Percentiles rank a stretch among this genome's conserved stretches.
phyloP scores from a whole-genome alignment of 1,139 yeast genomes.

The Yarrowia galli region DNA sequence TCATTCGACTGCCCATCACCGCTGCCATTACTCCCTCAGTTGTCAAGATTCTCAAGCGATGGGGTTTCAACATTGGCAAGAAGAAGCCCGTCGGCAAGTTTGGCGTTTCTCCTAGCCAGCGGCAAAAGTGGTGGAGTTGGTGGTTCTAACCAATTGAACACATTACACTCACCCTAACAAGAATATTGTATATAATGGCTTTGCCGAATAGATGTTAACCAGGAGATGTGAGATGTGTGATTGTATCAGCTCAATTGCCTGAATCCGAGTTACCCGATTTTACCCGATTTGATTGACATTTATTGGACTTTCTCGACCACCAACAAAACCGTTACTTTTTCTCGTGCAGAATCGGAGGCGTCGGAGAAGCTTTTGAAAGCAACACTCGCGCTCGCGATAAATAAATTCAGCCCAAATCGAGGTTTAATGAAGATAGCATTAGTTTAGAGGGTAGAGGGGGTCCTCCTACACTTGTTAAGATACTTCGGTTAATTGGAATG shows the following conservation, averaged over 20 bases:
- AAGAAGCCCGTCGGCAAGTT: conserved; percentile 55
- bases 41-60: conserved; percentile 66
- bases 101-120: conserved; percentile 60
- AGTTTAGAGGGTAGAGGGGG: background rate
- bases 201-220: conserved; percentile 6
- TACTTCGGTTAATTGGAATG: too few relatives aligned
- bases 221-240: too few relatives aligned
- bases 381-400: background rate
- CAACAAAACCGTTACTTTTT: background rate
- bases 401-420: background rate
- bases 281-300: background rate
- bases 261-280: too few relatives aligned
- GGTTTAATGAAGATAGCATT: background rate
- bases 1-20: conserved; percentile 84
- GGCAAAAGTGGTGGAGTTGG: conserved; percentile 68
- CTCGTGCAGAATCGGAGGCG: conserved; percentile 22
- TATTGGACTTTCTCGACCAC: background rate
- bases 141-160: conserved; percentile 60
- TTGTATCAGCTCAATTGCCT: too few relatives aligned
- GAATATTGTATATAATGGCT: conserved; percentile 22
- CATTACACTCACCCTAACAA: background rate
- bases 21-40: conserved; percentile 91
- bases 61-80: conserved; percentile 84
- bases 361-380: background rate
- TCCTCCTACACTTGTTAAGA: too few relatives aligned